Conservation (phyloP, 75 land plant species). For the Selaginella tamariscina region DNA sequence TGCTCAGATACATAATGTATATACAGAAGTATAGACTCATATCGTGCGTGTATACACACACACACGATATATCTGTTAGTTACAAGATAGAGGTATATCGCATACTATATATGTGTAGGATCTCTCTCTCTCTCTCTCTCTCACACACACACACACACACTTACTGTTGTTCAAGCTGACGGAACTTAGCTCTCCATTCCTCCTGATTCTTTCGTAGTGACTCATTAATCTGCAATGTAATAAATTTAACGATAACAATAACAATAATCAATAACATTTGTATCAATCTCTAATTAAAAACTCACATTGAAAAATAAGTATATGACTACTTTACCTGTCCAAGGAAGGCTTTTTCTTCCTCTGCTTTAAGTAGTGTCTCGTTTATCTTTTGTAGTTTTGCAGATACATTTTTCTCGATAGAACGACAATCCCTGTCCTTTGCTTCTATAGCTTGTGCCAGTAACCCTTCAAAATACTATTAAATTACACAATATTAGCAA, state of each 20-base stretch:
- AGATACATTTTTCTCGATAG: constrained; percentile 48
- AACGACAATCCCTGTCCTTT: constrained; percentile 30
- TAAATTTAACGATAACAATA: not conserved
- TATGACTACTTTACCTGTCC: constrained; percentile 45
- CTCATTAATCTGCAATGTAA: constrained; percentile 49
- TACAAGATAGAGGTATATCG: not conserved
- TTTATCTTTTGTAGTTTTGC: constrained; percentile 57
- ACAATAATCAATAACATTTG: too few species aligned
- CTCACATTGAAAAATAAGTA: not conserved
- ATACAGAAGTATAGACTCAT: too few species aligned
- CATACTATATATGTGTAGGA: too few species aligned
- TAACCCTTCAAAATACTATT: constrained; percentile 64
- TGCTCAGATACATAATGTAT: too few species aligned
- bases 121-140: too few species aligned
- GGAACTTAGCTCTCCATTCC: constrained; percentile 47
- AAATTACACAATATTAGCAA: constrained; percentile 7
- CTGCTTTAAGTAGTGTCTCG: constrained; percentile 45
- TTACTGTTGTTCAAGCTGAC: constrained; percentile 66
- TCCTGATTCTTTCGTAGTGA: constrained; percentile 69
- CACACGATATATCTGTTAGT: not conserved
- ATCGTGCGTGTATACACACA: too few species aligned
- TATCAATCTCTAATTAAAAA: too few species aligned
- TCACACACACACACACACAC: too few species aligned
- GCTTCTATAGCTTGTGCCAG: constrained; percentile 39
- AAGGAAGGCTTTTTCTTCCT: constrained; percentile 57